Percentiles rank a stretch among this genome's conserved stretches.
These are phyloP conservation scores for Eleusine indica DNA, from an alignment of 176 grass and related monocot genomes.

Conservation along the genomic window DNA sequence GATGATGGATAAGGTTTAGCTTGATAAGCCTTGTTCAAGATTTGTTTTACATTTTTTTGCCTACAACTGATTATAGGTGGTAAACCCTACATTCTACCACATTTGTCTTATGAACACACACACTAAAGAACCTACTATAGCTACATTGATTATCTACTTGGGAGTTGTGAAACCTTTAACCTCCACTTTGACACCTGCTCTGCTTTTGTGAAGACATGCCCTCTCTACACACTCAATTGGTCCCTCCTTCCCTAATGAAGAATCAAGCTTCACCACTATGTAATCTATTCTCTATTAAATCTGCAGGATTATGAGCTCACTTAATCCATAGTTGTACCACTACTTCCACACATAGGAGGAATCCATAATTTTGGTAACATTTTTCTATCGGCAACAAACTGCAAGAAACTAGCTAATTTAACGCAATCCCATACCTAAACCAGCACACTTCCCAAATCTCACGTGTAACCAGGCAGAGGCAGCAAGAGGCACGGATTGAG, in stretches of 20 bases:
- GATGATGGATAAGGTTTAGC: constrained; percentile 10
- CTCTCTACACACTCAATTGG: background rate
- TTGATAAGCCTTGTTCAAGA: background rate
- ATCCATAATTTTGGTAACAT: background rate
- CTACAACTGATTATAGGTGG: background rate
- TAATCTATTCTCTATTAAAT: background rate
- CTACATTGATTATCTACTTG: background rate
- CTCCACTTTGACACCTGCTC: background rate
- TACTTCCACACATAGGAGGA: background rate
- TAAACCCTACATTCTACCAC: background rate
- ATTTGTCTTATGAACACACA: background rate
- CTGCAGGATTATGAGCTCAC: background rate
- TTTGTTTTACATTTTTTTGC: background rate
- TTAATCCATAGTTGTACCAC: background rate
- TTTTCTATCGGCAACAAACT: background rate
- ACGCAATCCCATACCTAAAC: background rate
- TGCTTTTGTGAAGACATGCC: background rate
- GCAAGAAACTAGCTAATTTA: background rate
- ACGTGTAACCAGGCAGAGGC: background rate
- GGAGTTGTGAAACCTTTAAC: background rate
- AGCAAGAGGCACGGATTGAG: constrained; percentile 6
- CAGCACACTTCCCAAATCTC: background rate
- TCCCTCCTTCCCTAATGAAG: background rate
- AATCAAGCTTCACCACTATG: background rate
- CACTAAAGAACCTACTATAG: background rate